phyloP scores from a whole-genome alignment of 805 yeast species.

The Zygoascus bituminiphila region DNA sequence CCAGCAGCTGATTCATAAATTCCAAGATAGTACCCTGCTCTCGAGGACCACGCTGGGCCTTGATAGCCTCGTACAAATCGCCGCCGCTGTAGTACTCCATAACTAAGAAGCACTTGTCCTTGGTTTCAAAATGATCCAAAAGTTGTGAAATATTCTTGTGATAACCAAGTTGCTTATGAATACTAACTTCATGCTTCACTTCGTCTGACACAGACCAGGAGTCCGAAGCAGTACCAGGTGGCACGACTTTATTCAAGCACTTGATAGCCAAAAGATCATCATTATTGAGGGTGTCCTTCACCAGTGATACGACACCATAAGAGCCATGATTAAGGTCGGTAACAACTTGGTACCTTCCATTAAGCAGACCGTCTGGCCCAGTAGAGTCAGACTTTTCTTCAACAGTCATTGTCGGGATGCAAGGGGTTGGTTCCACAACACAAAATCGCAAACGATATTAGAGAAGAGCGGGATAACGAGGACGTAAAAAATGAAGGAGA shows the following conservation, averaged over 20 bases:
- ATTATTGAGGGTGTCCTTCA: conserved; percentile 50
- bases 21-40: conserved; percentile 33
- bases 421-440: background rate
- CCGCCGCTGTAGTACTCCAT: conserved; percentile 85
- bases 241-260: conserved; percentile 38
- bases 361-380: conserved; percentile 27
- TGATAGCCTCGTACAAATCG: conserved; percentile 79
- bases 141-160: conserved; percentile 76
- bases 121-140: conserved; percentile 59
- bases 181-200: conserved; percentile 47
- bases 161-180: conserved; percentile 65
- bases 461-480: background rate
- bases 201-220: conserved; percentile 11
- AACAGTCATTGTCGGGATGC: conserved; percentile 1
- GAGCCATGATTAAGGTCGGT: conserved; percentile 75
- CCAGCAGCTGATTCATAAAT: conserved; percentile 67
- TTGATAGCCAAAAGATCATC: conserved; percentile 70
- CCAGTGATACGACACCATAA: conserved; percentile 84
- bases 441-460: background rate
- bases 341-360: conserved; percentile 56
- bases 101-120: conserved; percentile 47
- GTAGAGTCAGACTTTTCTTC: background rate
- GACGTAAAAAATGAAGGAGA: background rate
- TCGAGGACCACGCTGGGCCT: conserved; percentile 48
- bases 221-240: background rate